Evolutionary conservation across 768 basidiomycete species (phyloP).

Genomic region (Clathrus columnatus): DNA sequence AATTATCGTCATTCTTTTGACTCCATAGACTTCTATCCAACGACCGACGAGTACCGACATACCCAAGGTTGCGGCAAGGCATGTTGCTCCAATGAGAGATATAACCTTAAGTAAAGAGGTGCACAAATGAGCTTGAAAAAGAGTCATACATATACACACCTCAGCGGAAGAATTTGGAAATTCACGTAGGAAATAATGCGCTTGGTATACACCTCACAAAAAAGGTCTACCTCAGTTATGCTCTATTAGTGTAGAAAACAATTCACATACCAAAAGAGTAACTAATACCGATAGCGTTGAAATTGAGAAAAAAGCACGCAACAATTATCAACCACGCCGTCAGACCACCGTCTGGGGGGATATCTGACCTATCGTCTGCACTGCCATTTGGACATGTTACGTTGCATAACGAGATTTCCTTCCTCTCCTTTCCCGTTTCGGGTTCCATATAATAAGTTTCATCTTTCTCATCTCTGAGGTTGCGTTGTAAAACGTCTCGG

Average conservation of each 20-base stretch:
- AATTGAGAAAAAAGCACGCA: background rate
- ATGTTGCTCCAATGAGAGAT: background rate
- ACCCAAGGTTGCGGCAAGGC: background rate
- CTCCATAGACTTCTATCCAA: background rate
- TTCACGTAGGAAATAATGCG: conserved; percentile 1
- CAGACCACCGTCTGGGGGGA: too few species aligned
- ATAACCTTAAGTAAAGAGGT: background rate
- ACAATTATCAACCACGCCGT: background rate
- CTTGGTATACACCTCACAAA: conserved; percentile 7
- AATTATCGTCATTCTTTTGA: background rate
- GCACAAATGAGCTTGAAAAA: too few species aligned
- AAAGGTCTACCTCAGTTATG: too few species aligned
- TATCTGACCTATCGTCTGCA: too few species aligned
- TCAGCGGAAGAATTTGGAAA: conserved; percentile 3
- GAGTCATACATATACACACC: background rate
- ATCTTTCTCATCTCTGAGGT: too few species aligned
- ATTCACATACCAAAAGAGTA: background rate
- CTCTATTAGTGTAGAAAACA: too few species aligned
- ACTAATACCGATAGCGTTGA: background rate
- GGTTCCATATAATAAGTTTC: too few species aligned
- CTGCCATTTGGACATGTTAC: too few species aligned
- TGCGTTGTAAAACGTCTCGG: too few species aligned
- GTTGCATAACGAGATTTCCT: too few species aligned
- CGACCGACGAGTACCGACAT: background rate
- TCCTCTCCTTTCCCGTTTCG: too few species aligned